Percentiles rank a stretch among this genome's conserved stretches.
Evolutionary conservation across 495 filamentous ascomycete species (phyloP).

Genomic region (Aspergillus heteromorphus): DNA sequence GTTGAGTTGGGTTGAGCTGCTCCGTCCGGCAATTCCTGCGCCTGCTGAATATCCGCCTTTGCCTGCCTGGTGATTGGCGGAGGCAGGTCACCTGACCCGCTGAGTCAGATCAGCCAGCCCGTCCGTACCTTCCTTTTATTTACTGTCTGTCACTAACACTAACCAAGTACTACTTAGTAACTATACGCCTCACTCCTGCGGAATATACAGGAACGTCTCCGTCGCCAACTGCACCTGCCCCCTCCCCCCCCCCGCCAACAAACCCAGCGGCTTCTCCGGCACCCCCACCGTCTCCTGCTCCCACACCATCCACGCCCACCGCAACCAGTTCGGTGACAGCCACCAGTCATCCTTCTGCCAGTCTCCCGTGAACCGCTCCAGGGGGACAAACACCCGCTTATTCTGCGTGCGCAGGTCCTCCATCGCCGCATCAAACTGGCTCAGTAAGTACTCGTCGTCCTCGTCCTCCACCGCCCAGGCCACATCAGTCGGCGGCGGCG

Average conservation of each 20-base stretch:
- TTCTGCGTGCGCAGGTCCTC: constrained; percentile 9
- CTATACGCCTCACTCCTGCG: constrained; percentile 19
- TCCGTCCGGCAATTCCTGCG: constrained; percentile 37
- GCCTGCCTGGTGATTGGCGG: constrained; percentile 32
- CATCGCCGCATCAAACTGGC: constrained; percentile 20
- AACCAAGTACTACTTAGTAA: not conserved
- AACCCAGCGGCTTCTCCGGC: constrained; percentile 31
- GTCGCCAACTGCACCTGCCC: constrained; percentile 26
- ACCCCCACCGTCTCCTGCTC: constrained; percentile 37
- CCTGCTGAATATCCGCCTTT: constrained; percentile 47
- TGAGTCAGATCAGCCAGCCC: no score
- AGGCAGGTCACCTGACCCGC: constrained; percentile 22
- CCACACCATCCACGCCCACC: constrained; percentile 36
- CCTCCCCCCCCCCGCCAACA: constrained; percentile 17
- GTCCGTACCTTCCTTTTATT: no score
- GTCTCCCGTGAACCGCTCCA: constrained; percentile 16
- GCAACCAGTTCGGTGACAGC: constrained; percentile 38
- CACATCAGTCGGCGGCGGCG: constrained; percentile 22
- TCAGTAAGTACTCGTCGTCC: constrained; percentile 23
- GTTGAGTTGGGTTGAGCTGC: constrained; percentile 23
- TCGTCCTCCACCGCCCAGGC: constrained; percentile 26
- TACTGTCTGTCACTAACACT: not conserved
- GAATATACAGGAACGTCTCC: constrained; percentile 38
- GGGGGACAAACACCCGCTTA: constrained; percentile 3
- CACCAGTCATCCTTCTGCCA: constrained; percentile 26